Base-by-base conservation (phyloP, 1,284 basidiomycete species). In the Ceratobasidium sp. region DNA sequence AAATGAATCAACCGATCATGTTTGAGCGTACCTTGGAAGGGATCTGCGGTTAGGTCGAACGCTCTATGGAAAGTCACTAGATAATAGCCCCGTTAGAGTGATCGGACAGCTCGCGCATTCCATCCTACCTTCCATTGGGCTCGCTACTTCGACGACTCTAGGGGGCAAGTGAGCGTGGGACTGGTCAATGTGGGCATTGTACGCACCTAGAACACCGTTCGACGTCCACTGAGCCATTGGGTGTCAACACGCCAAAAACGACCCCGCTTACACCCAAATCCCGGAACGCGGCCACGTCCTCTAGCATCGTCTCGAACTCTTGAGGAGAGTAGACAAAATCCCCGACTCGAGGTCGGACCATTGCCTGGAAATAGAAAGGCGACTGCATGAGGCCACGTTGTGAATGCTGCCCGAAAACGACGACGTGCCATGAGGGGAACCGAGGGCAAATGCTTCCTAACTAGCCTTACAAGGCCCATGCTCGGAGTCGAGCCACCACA, bases 31-130 rank as follows among this genome's bases (percentile, higher is more conserved):
- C 91, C 87, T 82, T 85, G 81, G 58, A 81, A 78, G 14, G 84
- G 80, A 77, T 91, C 84, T 57, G 79, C 79, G 2, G 87, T 86
- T 88, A 93, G 88, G 78, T 94, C 92, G 76, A 93, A 90, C 18
- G 92, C 92, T 70, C 92, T 84, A 78, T 94, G 92, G 78, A 94
- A 94, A 75, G 90, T 92, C 39, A 92, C 92, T 92, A 67, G 46
- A 76, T 52, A 52, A 28, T 26, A 39, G 18, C 14, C 6, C 23
- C 36, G 23, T 39, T 28, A 62, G 71, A 14, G 69, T 55, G 36
- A 52, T 69, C 65, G 46, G 21, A 57, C 53, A 39, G 53, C 2
- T 57, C 36, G 2, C 14, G 23, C 53, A 57, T 57, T 57, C 34
- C 53, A 30, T 46, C 78, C 69, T 72, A 88, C 92, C 87, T 85